These are phyloP conservation scores for Acrocalymma vagum DNA, from an alignment of 2,329 filamentous ascomycete species.

Conservation along the genomic window DNA sequence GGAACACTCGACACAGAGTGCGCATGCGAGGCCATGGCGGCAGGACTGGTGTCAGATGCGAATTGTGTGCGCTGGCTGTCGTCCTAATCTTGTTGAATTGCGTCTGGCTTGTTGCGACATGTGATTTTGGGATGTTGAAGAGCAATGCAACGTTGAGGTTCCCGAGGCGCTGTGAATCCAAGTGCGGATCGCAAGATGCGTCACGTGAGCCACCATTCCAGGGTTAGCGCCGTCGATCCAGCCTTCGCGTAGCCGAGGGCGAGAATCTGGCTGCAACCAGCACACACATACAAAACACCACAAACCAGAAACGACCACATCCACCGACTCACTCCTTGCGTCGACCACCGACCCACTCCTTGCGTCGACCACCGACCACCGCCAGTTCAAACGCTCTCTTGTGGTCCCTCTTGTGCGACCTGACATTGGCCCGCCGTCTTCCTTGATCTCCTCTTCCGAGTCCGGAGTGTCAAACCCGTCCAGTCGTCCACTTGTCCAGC, in stretches of 20 bases:
- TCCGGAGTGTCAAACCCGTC: too few relatives aligned
- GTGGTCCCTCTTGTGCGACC: too few relatives aligned
- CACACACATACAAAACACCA: too few relatives aligned
- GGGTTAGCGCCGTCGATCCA: slow-evolving; percentile 12
- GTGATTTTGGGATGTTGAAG: slow-evolving; percentile 27
- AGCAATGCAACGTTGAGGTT: slow-evolving; percentile 23
- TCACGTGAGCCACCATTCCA: slow-evolving; percentile 3
- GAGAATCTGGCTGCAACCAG: background rate
- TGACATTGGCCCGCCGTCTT: slow-evolving; percentile 7
- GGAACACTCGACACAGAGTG: slow-evolving; percentile 30
- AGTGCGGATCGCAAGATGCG: slow-evolving; percentile 19
- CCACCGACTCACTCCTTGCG: too few relatives aligned
- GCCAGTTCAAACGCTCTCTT: too few relatives aligned
- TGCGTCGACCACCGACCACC: too few relatives aligned
- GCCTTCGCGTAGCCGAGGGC: slow-evolving; percentile 1
- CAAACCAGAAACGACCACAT: too few relatives aligned
- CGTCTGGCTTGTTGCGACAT: slow-evolving; percentile 20
- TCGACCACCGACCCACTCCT: too few relatives aligned
- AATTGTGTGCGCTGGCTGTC: too few relatives aligned
- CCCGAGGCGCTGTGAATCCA: slow-evolving; percentile 22
- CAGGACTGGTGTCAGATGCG: slow-evolving; percentile 13
- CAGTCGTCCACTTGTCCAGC: too few relatives aligned
- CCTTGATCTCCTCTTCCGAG: background rate
- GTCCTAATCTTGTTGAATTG: slow-evolving; percentile 16
- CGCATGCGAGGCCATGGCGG: slow-evolving; percentile 37